Evolutionary conservation across 257 asterid genomes (phyloP).

Genomic region (Rehmannia glutinosa): DNA sequence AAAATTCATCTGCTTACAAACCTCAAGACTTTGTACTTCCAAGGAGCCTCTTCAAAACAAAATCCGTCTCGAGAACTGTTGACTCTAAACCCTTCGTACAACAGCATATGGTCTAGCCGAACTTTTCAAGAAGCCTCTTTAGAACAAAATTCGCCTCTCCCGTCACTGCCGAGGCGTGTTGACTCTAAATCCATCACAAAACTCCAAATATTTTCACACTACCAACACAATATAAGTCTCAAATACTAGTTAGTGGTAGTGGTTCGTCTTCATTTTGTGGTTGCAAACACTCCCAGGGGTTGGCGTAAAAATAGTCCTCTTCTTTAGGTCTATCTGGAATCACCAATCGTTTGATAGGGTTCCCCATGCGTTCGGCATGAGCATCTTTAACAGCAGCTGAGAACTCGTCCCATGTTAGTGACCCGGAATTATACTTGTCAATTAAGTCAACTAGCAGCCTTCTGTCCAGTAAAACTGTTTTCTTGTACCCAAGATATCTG

Average conservation of each 20-base stretch:
- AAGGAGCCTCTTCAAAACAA: conserved; percentile 29
- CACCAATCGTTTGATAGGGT: conserved; percentile 58
- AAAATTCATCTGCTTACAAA: conserved; percentile 18
- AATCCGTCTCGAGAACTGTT: conserved; percentile 22
- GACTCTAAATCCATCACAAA: conserved; percentile 20
- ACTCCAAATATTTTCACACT: conserved; percentile 13
- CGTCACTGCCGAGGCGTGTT: conserved; percentile 10
- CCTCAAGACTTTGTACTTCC: conserved; percentile 19
- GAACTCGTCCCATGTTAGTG: conserved; percentile 83
- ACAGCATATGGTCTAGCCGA: conserved; percentile 21
- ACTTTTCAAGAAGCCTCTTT: conserved; percentile 30
- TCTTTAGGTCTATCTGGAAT: conserved; percentile 94
- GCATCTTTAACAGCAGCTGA: conserved; percentile 68
- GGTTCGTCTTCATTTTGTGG: conserved; percentile 46
- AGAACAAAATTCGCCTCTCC: conserved; percentile 26
- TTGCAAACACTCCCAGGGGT: conserved; percentile 86
- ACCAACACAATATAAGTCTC: conserved; percentile 20
- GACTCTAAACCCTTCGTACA: conserved; percentile 19
- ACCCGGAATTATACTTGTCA: conserved; percentile 60
- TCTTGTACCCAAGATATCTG: conserved; percentile 91
- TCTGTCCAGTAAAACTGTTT: conserved; percentile 76
- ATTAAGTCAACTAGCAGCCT: conserved; percentile 62
- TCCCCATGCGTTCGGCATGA: conserved; percentile 84
- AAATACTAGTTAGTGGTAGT: conserved; percentile 31
- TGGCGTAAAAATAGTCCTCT: conserved; percentile 94